These are phyloP conservation scores for Prototheca cutis DNA, from an alignment of 163 green algal species.

Conservation along the genomic window DNA sequence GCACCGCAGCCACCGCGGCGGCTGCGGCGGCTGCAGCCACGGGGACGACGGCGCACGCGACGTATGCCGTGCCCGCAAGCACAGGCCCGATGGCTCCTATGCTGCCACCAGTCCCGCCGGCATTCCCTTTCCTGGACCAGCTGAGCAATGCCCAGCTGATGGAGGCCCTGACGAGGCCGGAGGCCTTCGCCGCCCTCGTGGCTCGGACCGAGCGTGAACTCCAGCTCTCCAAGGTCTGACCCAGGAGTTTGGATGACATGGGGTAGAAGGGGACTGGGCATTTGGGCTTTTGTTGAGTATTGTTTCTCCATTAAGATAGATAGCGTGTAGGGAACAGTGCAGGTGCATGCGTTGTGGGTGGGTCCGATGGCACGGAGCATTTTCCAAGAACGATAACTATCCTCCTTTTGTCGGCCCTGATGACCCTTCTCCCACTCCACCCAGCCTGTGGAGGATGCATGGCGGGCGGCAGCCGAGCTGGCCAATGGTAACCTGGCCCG, in stretches of 20 bases:
- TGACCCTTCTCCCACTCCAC: neutral
- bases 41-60: conserved; percentile 4
- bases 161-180: conserved; percentile 33
- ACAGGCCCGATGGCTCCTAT: neutral
- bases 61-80: neutral
- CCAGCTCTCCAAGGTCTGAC: conserved; percentile 4
- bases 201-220: neutral
- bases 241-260: neutral
- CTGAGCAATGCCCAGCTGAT: conserved; percentile 36
- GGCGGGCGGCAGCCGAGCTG: conserved; percentile 16
- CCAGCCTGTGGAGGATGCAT: conserved; percentile 18
- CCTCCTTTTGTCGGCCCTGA: neutral
- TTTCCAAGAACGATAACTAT: neutral
- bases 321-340: too few species aligned
- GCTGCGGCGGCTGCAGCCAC: neutral
- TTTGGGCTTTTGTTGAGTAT: too few species aligned
- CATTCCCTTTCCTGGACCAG: conserved; percentile 27
- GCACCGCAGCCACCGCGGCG: neutral
- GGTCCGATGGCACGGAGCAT: too few species aligned
- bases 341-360: too few species aligned
- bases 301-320: too few species aligned
- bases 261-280: neutral
- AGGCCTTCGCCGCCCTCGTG: conserved; percentile 6
- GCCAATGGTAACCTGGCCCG: conserved; percentile 32
- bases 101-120: neutral